These are phyloP conservation scores for Trifolium repens DNA, from an alignment of 306 rosid genomes.

Conservation along the genomic window DNA sequence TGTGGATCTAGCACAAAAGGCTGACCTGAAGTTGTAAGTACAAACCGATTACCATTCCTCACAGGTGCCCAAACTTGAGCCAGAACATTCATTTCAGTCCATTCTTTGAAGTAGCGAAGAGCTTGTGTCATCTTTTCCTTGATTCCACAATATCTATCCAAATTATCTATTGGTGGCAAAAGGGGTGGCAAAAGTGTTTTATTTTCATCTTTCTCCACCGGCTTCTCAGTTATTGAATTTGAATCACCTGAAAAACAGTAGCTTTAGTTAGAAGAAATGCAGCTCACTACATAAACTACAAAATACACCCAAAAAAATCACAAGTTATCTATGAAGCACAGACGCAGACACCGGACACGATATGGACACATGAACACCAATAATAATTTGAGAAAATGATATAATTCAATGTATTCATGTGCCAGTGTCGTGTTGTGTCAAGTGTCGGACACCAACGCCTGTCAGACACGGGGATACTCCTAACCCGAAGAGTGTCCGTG, in stretches of 20 bases:
- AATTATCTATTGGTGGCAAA: constrained; percentile 50
- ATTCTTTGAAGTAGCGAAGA: constrained; percentile 76
- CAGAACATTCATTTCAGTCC: constrained; percentile 74
- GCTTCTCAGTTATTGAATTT: constrained; percentile 50
- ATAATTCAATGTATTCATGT: no score
- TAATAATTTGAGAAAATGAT: no score
- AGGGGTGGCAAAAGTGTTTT: constrained; percentile 48
- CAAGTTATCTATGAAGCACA: background rate
- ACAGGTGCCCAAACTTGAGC: constrained; percentile 98
- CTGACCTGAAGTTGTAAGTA: constrained; percentile 89
- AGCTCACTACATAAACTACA: constrained; percentile 31
- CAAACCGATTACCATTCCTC: constrained; percentile 55
- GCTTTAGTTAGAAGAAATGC: constrained; percentile 48
- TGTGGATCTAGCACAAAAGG: constrained; percentile 83
- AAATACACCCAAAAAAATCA: constrained; percentile 21
- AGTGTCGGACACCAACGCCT: no score
- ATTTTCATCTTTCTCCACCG: constrained; percentile 51
- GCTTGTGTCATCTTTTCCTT: constrained; percentile 95
- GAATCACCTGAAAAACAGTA: constrained; percentile 59
- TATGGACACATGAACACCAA: no score
- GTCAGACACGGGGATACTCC: no score
- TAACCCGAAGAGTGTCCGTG: no score
- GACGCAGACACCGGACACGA: no score
- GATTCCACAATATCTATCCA: constrained; percentile 58
- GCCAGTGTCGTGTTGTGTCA: no score